Base-by-base conservation (phyloP, 2,329 filamentous ascomycete species). In the Fusarium chaquense region DNA sequence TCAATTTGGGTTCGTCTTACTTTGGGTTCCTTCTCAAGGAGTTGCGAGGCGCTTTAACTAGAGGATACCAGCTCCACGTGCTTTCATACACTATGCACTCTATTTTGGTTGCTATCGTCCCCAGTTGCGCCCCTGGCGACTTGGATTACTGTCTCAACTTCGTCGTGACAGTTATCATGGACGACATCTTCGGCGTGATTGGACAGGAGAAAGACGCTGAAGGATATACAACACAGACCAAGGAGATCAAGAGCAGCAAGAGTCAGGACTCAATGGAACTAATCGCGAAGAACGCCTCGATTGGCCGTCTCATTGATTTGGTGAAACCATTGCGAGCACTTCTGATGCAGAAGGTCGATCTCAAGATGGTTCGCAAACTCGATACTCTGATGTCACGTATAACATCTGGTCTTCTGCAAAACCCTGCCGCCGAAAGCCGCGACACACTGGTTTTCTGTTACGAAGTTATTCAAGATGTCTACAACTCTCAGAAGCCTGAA, bases 241-340 rank as follows among this genome's bases (percentile, higher is more conserved):
- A 97, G 80, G 96, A 99, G 81, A 91, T 99, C 59, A 98, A 97
- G 83, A 96, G 93, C 79, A 98, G 93, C 84, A 99, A 98, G 84
- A 98, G 94, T 77, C 97, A 94, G 75, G 97, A 99, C 77, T 97
- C 96, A 0, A 97, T 98, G 90, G 95, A 98, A 78, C 84, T 98
- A 18, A 86, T 98, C 69, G 92, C 96, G 28, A 93, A 91, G 75
- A 94, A 90, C 49, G 90, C 93, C 3, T 95, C 94, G 2, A 84
- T 98, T 26, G 84, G 81, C 53, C 89, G 90, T 59, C 85, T 98
- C 8, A 89, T 91, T 49, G 88, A 91, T 51, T 87, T 99, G 6
- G 86, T 98, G 52, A 86, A 86, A 55, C 97, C 96, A 2, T 83
- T 98, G 47, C 92, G 93, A 74, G 85, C 89, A 10, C 84, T 99